phyloP scores from a whole-genome alignment of 148 eudicot species.

The Chenopodium quinoa region DNA sequence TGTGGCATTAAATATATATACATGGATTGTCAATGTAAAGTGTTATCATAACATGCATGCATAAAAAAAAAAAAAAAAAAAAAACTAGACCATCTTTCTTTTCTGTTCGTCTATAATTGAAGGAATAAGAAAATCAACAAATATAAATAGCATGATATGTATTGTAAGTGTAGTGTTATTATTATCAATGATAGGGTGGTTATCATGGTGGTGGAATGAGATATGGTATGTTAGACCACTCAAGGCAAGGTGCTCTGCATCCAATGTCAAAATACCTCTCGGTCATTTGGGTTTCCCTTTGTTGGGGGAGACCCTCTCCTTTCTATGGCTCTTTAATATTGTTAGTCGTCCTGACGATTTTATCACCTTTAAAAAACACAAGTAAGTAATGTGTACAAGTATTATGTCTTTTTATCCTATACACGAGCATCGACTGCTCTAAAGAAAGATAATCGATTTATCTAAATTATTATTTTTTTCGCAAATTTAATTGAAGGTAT shows the following conservation, averaged over 20 bases:
- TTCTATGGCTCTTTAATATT: slow-evolving; percentile 40
- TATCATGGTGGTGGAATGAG: slow-evolving; percentile 22
- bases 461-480: too few species aligned
- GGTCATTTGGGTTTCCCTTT: slow-evolving; percentile 19
- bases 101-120: too few species aligned
- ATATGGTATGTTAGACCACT: slow-evolving; percentile 6
- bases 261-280: not conserved
- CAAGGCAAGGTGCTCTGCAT: not conserved
- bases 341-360: slow-evolving; percentile 38
- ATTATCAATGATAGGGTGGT: not conserved
- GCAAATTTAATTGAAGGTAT: slow-evolving; percentile 33
- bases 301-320: slow-evolving; percentile 10
- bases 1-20: too few species aligned
- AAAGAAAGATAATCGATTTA: too few species aligned
- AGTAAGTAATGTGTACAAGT: slow-evolving; percentile 14
- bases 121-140: too few species aligned
- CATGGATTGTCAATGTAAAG: too few species aligned
- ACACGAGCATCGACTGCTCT: too few species aligned
- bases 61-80: too few species aligned
- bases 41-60: too few species aligned
- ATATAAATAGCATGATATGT: not conserved
- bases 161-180: not conserved
- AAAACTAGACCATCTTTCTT: too few species aligned
- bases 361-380: slow-evolving; percentile 36
- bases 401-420: too few species aligned